Conservation (phyloP, 1,284 basidiomycete species). For the Rhodotorula mucilaginosa region DNA sequence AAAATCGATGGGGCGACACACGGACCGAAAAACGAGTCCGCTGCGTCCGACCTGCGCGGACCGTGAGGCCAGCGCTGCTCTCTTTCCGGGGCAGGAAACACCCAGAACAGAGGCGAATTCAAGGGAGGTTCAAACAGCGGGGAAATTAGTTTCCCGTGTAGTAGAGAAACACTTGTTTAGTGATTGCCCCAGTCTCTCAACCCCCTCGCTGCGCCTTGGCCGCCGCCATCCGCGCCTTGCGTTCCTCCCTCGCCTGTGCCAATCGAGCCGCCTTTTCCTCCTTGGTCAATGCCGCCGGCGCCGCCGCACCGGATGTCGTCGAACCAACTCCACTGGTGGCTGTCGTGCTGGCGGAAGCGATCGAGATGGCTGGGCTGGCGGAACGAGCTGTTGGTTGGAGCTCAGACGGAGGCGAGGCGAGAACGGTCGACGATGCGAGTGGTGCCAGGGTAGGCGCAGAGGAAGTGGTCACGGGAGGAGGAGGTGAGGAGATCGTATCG, state of each 20-base stretch:
- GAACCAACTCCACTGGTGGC: too few species aligned
- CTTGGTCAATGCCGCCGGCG: slow-evolving; percentile 15
- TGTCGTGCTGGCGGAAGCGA: not conserved
- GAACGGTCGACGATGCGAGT: not conserved
- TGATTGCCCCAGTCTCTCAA: not conserved
- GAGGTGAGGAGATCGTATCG: not conserved
- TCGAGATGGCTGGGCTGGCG: not conserved
- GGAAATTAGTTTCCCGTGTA: too few species aligned
- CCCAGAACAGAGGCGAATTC: too few species aligned
- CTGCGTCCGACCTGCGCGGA: too few species aligned
- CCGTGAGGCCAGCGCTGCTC: too few species aligned
- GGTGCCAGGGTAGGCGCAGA: not conserved
- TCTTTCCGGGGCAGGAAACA: too few species aligned
- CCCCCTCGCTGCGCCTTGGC: slow-evolving; percentile 20
- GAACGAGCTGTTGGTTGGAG: not conserved
- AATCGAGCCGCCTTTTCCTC: slow-evolving; percentile 38
- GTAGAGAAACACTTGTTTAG: too few species aligned
- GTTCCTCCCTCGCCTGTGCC: slow-evolving; percentile 33
- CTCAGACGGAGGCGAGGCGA: not conserved
- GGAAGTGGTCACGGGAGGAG: not conserved
- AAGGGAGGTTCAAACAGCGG: too few species aligned
- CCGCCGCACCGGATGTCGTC: not conserved
- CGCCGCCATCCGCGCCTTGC: slow-evolving; percentile 34
- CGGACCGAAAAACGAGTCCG: too few species aligned
- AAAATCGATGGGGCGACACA: too few species aligned